Conservation (phyloP, 2,329 filamentous ascomycete species). For the Fusarium acutatum region DNA sequence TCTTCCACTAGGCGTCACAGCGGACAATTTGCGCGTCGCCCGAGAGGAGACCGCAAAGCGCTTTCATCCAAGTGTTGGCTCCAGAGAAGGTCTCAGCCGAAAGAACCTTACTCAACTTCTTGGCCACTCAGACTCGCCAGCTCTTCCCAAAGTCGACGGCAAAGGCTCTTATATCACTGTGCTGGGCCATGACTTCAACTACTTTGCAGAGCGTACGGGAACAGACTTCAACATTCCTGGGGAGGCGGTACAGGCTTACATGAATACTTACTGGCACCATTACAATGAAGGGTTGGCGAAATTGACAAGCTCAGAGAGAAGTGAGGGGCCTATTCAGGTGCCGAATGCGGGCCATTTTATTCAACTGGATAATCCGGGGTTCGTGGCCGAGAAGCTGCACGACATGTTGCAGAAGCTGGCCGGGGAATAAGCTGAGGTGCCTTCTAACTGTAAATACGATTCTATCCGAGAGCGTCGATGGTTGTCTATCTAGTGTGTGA, state of each 20-base stretch:
- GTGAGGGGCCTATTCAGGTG: slow-evolving; percentile 41
- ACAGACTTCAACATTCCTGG: neutral
- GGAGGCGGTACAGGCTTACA: slow-evolving; percentile 56
- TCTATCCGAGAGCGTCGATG: neutral
- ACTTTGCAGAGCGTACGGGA: slow-evolving; percentile 17
- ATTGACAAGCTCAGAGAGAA: slow-evolving; percentile 52
- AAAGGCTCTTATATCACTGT: slow-evolving; percentile 32
- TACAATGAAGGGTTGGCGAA: slow-evolving; percentile 62
- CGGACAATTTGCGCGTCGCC: slow-evolving; percentile 5
- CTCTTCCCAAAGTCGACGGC: neutral
- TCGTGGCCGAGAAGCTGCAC: slow-evolving; percentile 47
- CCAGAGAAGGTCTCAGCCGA: slow-evolving; percentile 30
- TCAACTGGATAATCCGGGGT: slow-evolving; percentile 60
- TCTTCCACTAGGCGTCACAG: slow-evolving; percentile 17
- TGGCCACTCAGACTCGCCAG: slow-evolving; percentile 17
- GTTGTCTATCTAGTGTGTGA: neutral
- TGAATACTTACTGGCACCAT: slow-evolving; percentile 61
- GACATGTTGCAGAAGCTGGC: slow-evolving; percentile 8
- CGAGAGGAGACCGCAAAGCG: slow-evolving; percentile 14
- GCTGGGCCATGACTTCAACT: slow-evolving; percentile 35
- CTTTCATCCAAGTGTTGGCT: slow-evolving; percentile 36
- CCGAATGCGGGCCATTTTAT: slow-evolving; percentile 46
- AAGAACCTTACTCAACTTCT: slow-evolving; percentile 32
- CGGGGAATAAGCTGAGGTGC: neutral
- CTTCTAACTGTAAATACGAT: too few species aligned